A percentile compares a stretch with the other conserved stretches of the same genome.
phyloP scores from a whole-genome alignment of 1,284 basidiomycete species.

The Mixia osmundae region DNA sequence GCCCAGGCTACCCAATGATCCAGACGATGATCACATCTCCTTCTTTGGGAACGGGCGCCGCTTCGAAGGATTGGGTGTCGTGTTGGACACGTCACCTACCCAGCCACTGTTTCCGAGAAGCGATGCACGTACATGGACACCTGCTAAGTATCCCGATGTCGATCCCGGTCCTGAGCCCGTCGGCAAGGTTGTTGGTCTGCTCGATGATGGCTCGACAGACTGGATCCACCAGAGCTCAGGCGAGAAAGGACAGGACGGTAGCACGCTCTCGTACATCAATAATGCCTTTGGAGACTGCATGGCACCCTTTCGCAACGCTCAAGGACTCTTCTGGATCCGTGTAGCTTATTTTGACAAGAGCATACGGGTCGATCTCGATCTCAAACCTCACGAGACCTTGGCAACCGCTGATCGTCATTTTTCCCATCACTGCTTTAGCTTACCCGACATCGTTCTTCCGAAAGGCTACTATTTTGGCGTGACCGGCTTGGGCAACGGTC shows the following conservation, averaged over 20 bases:
- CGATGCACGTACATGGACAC: not conserved
- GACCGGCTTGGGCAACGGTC: slow-evolving; percentile 16
- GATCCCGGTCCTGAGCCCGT: slow-evolving; percentile 11
- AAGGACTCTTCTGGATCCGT: slow-evolving; percentile 19
- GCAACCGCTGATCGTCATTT: slow-evolving; percentile 17
- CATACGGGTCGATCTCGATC: slow-evolving; percentile 17
- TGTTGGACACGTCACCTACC: slow-evolving; percentile 18
- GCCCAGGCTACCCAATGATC: slow-evolving; percentile 8
- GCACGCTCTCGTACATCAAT: slow-evolving; percentile 17
- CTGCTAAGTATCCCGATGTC: not conserved
- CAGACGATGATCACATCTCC: slow-evolving; percentile 15
- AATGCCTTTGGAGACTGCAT: slow-evolving; percentile 18
- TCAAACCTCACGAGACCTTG: slow-evolving; percentile 19
- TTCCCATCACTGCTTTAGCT: slow-evolving; percentile 18
- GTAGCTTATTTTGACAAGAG: slow-evolving; percentile 16
- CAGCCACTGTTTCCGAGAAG: slow-evolving; percentile 13
- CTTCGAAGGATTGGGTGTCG: slow-evolving; percentile 19
- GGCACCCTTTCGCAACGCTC: slow-evolving; percentile 17
- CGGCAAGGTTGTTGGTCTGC: slow-evolving; percentile 16
- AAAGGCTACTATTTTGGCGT: slow-evolving; percentile 15
- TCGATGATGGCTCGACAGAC: slow-evolving; percentile 17
- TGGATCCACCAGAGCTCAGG: slow-evolving; percentile 13
- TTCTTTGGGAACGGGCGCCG: slow-evolving; percentile 16
- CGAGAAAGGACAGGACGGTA: slow-evolving; percentile 7
- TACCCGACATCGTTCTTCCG: slow-evolving; percentile 14